phyloP scores from a whole-genome alignment of 257 asterid genomes.

The Petunia axillaris region DNA sequence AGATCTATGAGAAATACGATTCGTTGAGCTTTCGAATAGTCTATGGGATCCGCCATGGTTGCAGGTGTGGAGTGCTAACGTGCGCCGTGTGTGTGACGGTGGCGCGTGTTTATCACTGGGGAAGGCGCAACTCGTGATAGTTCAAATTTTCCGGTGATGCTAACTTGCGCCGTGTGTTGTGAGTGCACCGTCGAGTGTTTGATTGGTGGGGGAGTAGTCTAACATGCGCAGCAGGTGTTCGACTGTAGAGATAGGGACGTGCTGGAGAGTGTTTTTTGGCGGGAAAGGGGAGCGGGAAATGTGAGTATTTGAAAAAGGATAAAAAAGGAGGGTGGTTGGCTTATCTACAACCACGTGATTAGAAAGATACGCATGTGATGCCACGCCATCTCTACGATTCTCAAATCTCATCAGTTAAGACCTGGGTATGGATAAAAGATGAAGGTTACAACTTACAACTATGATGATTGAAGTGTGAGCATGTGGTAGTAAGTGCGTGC shows the following conservation, averaged over 20 bases:
- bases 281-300: conserved; percentile 60
- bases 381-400: too few species aligned
- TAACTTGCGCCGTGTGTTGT: conserved; percentile 31
- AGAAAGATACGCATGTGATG: conserved; percentile 13
- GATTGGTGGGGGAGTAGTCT: conserved; percentile 18
- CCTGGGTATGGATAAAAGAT: too few species aligned
- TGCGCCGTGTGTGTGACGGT: conserved; percentile 27
- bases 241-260: not conserved
- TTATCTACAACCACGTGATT: conserved; percentile 22
- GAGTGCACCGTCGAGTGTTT: not conserved
- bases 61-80: conserved; percentile 28
- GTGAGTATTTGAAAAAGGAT: conserved; percentile 1
- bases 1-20: conserved; percentile 78
- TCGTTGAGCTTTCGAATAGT: conserved; percentile 69
- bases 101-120: not conserved
- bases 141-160: not conserved
- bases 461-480: too few species aligned
- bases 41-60: conserved; percentile 48
- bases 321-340: not conserved
- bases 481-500: too few species aligned
- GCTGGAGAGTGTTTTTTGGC: conserved; percentile 36
- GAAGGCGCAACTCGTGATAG: not conserved
- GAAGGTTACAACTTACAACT: too few species aligned
- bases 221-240: conserved; percentile 34
- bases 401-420: too few species aligned